Evolutionary conservation across 768 basidiomycete species (phyloP).

Genomic region (Pholiota conissans): DNA sequence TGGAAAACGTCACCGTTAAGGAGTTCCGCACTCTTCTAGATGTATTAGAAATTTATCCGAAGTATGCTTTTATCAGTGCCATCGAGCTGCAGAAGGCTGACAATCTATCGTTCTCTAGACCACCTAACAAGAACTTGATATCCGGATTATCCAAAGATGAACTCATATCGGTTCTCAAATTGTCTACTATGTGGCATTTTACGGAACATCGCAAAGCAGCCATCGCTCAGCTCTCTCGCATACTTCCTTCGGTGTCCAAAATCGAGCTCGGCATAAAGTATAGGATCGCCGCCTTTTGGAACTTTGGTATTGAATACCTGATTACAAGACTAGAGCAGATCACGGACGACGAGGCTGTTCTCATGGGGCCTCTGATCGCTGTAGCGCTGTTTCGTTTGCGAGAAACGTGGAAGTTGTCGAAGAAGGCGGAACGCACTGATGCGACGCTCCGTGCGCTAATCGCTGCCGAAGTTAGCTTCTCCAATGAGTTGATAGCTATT

Average conservation of each 20-base stretch:
- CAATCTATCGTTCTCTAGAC: neutral
- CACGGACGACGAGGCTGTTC: neutral
- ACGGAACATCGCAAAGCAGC: slow-evolving; percentile 4
- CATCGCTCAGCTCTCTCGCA: neutral
- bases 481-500: too few species aligned
- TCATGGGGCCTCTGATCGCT: neutral
- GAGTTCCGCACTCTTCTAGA: neutral
- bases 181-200: slow-evolving; percentile 13
- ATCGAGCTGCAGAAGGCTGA: too few species aligned
- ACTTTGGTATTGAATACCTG: neutral
- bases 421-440: too few species aligned
- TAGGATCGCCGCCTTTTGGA: neutral
- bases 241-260: neutral
- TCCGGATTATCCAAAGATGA: slow-evolving; percentile 4
- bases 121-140: neutral
- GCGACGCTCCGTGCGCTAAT: too few species aligned
- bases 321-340: neutral
- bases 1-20: neutral
- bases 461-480: too few species aligned
- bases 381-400: neutral
- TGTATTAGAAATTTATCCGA: neutral
- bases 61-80: too few species aligned
- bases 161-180: slow-evolving; percentile 11
- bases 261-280: neutral
- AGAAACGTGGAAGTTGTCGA: neutral